These are phyloP conservation scores for Alnus glutinosa DNA, from an alignment of 306 rosid species.

Conservation along the genomic window DNA sequence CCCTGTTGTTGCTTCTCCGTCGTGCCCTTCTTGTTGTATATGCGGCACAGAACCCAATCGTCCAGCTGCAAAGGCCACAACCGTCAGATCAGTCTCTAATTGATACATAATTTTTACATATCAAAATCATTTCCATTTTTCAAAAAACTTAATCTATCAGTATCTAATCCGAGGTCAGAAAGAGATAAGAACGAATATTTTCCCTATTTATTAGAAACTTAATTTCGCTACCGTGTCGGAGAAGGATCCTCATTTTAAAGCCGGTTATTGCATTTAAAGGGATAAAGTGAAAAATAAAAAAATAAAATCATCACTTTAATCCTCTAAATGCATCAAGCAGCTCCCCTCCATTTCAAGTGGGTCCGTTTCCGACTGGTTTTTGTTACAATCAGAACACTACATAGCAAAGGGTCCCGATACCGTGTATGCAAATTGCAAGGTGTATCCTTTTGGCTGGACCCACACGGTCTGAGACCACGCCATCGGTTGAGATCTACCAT, in stretches of 20 bases:
- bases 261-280: too few species aligned
- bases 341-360: too few species aligned
- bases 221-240: not conserved
- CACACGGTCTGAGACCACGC: not conserved
- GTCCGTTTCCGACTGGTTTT: not conserved
- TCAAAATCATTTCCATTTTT: not conserved
- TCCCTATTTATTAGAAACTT: conserved; percentile 15
- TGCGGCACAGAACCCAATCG: conserved; percentile 96
- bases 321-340: too few species aligned
- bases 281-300: too few species aligned
- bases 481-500: not conserved
- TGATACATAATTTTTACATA: not conserved
- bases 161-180: not conserved
- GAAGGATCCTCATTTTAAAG: too few species aligned
- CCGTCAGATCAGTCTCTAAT: conserved; percentile 27
- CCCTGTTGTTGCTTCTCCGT: conserved; percentile 46
- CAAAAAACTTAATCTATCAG: not conserved
- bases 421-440: not conserved
- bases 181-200: conserved; percentile 42
- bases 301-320: too few species aligned
- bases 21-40: conserved; percentile 84
- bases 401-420: not conserved
- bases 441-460: not conserved
- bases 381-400: not conserved
- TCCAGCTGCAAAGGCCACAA: conserved; percentile 75